Evolutionary conservation across 1,139 yeast species (phyloP).

Genomic region (Candida frijolesensis): DNA sequence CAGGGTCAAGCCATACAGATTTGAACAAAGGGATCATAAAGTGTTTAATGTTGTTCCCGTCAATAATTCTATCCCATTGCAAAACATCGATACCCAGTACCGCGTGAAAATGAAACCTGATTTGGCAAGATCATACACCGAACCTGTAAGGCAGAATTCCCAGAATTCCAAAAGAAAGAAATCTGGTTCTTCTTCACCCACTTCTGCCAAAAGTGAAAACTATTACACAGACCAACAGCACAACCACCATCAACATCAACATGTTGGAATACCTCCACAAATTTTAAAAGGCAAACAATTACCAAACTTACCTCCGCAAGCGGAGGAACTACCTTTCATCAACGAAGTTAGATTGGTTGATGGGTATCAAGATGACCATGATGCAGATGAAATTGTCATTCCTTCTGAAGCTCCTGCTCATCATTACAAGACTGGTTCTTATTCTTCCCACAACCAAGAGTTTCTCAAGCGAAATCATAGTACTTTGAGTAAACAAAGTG

Average conservation of each 20-base stretch:
- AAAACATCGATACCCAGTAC: not conserved
- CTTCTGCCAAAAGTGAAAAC: constrained; percentile 4
- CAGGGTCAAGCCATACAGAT: constrained; percentile 17
- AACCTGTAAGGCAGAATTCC: constrained; percentile 11
- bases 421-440: constrained; percentile 2
- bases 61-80: not conserved
- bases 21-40: constrained; percentile 7
- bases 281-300: constrained; percentile 10
- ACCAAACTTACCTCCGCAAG: constrained; percentile 19
- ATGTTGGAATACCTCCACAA: constrained; percentile 4
- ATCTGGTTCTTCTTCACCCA: constrained; percentile 3
- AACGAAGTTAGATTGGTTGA: constrained; percentile 36
- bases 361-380: constrained; percentile 12
- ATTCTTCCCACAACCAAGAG: constrained; percentile 2
- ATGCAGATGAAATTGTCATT: not conserved
- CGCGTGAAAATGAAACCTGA: constrained; percentile 6
- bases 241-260: not conserved
- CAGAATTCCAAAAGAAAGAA: constrained; percentile 6
- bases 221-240: not conserved
- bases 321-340: constrained; percentile 41
- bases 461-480: constrained; percentile 30
- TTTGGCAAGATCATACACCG: constrained; percentile 13
- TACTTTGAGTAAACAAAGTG: constrained; percentile 35
- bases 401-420: constrained; percentile 4
- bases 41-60: constrained; percentile 1